Conservation (phyloP, 2,329 filamentous ascomycete species). For the Phaeosphaeriaceae sp. region DNA sequence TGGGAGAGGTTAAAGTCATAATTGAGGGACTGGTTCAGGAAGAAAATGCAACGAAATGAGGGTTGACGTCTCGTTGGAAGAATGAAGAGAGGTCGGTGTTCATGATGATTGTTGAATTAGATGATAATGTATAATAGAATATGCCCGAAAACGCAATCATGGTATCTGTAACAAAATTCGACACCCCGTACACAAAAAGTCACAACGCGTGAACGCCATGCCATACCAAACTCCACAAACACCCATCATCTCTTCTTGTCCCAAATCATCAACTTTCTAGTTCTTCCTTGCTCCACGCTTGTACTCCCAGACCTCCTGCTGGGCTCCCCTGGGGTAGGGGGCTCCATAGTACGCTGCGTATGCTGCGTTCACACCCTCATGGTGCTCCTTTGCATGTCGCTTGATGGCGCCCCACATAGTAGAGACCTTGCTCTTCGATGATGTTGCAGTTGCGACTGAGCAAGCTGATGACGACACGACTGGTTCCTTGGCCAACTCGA, state of each 20-base stretch:
- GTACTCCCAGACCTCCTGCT: constrained; percentile 26
- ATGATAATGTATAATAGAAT: background rate
- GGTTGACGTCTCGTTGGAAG: no score
- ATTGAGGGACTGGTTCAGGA: constrained; percentile 9
- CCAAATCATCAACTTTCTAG: background rate
- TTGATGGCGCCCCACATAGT: constrained; percentile 25
- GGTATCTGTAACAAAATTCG: background rate
- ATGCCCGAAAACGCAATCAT: background rate
- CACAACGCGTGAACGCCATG: background rate
- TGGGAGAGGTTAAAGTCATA: constrained; percentile 12
- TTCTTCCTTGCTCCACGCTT: constrained; percentile 11
- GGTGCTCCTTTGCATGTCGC: constrained; percentile 27
- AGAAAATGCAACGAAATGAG: background rate
- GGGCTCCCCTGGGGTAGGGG: no score
- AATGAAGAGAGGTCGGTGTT: no score
- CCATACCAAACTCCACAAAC: background rate
- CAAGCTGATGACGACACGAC: constrained; percentile 6
- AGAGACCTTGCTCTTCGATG: constrained; percentile 8
- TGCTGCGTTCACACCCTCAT: constrained; percentile 26
- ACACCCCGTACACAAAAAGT: background rate
- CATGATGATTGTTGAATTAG: background rate
- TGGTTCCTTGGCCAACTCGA: constrained; percentile 20
- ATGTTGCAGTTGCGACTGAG: constrained; percentile 7
- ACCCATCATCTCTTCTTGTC: background rate
- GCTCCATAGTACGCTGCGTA: constrained; percentile 29